These are phyloP conservation scores for Grosmannia serpens DNA, from an alignment of 2,329 filamentous ascomycete genomes.

Conservation along the genomic window DNA sequence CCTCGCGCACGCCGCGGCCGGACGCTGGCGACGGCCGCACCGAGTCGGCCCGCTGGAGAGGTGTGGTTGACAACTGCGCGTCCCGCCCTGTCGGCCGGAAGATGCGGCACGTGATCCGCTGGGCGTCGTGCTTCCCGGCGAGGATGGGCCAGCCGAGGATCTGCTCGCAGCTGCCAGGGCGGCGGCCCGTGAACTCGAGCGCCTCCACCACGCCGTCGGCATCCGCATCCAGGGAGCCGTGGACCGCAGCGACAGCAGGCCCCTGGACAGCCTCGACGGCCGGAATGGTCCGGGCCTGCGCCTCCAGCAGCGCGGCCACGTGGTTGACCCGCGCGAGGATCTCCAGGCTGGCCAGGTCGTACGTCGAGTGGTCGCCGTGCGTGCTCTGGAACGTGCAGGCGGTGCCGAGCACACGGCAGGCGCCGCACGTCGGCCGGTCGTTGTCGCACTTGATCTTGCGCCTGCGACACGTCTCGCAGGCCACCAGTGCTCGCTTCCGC, in stretches of 20 bases:
- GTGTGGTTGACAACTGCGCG: background rate
- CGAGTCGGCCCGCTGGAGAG: background rate
- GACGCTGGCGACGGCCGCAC: background rate
- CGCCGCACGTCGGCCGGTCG: constrained; percentile 13
- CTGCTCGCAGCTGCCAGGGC: background rate
- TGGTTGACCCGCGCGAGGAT: constrained; percentile 14
- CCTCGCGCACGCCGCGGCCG: constrained; percentile 11
- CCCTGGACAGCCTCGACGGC: background rate
- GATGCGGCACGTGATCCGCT: background rate
- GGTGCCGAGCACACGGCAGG: constrained; percentile 11
- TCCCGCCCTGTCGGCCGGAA: background rate
- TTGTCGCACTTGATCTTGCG: constrained; percentile 16
- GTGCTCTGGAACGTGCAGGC: background rate
- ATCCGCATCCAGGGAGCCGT: background rate
- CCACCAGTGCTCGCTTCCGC: constrained; percentile 13
- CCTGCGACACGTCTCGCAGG: constrained; percentile 13
- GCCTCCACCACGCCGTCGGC: background rate
- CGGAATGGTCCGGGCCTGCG: background rate
- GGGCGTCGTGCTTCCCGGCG: too few relatives aligned
- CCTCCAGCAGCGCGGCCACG: background rate
- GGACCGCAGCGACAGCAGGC: background rate
- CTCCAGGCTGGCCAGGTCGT: constrained; percentile 15
- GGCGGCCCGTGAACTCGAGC: background rate
- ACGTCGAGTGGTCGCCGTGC: constrained; percentile 3
- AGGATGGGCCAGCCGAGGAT: constrained; percentile 6